Evolutionary conservation across 2,329 filamentous ascomycete species (phyloP).

Genomic region (Fusarium sp.): DNA sequence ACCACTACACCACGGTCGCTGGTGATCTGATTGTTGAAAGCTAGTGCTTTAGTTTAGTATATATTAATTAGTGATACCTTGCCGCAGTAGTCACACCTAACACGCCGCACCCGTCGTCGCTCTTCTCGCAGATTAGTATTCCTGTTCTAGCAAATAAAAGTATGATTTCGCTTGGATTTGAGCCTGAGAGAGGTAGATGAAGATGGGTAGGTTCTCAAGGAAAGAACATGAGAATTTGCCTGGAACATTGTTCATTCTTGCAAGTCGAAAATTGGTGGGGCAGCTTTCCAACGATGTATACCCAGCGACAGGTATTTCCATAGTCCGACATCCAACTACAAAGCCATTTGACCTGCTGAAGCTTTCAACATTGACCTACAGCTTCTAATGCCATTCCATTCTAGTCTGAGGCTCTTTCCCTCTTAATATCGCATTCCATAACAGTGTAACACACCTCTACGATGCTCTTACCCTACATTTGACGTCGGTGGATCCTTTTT

Average conservation of each 20-base stretch:
- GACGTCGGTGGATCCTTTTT: slow-evolving; percentile 27
- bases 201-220: neutral
- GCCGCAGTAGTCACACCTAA: neutral
- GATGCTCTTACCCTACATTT: neutral
- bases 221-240: neutral
- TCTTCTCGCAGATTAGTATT: fast-evolving
- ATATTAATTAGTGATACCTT: fast-evolving
- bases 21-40: neutral
- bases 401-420: neutral
- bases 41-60: fast-evolving
- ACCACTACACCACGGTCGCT: slow-evolving; percentile 5
- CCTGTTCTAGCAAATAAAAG: too few species aligned
- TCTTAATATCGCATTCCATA: neutral
- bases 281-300: fast-evolving
- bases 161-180: neutral
- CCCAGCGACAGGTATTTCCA: neutral
- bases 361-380: neutral
- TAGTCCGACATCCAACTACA: fast-evolving
- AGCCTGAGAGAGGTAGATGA: neutral
- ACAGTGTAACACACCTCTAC: neutral
- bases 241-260: too few species aligned
- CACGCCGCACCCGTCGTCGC: neutral
- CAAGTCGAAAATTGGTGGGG: fast-evolving
- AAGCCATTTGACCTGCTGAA: neutral
- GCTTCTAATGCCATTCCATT: neutral